These are phyloP conservation scores for Neonectria coccinea DNA, from an alignment of 2,329 filamentous ascomycete genomes.

Conservation along the genomic window DNA sequence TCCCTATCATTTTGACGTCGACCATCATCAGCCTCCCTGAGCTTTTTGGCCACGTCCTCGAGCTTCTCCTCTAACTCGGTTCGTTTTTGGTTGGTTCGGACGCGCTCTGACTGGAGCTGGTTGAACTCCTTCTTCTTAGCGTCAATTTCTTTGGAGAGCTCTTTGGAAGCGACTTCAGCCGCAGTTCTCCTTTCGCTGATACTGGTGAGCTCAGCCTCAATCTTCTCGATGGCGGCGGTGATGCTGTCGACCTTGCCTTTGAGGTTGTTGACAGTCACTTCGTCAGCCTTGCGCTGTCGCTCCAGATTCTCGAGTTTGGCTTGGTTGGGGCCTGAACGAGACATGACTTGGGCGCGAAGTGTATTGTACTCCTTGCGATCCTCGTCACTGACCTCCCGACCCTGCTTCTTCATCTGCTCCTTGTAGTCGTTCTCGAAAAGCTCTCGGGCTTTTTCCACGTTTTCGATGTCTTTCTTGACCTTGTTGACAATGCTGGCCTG, in stretches of 20 bases:
- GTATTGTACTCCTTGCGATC: constrained; percentile 92
- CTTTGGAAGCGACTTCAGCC: constrained; percentile 71
- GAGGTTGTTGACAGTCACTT: constrained; percentile 89
- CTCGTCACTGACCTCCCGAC: constrained; percentile 83
- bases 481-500: constrained; percentile 77
- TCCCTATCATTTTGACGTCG: constrained; percentile 89
- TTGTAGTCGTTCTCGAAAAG: constrained; percentile 91
- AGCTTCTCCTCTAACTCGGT: constrained; percentile 95
- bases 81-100: constrained; percentile 82
- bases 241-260: constrained; percentile 88
- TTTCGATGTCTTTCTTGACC: constrained; percentile 81
- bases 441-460: constrained; percentile 89
- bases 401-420: constrained; percentile 86
- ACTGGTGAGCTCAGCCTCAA: constrained; percentile 76
- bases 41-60: constrained; percentile 80
- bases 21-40: constrained; percentile 87
- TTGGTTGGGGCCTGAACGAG: constrained; percentile 83
- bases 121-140: constrained; percentile 93
- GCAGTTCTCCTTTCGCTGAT: constrained; percentile 76
- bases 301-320: constrained; percentile 86
- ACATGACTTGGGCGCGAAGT: constrained; percentile 85
- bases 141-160: constrained; percentile 82
- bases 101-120: constrained; percentile 83
- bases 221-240: constrained; percentile 77
- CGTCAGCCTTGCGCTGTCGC: constrained; percentile 90